A percentile compares a stretch with the other conserved stretches of the same genome.
Conservation (phyloP, 768 basidiomycete genomes). For the Mycena vulgaris region DNA sequence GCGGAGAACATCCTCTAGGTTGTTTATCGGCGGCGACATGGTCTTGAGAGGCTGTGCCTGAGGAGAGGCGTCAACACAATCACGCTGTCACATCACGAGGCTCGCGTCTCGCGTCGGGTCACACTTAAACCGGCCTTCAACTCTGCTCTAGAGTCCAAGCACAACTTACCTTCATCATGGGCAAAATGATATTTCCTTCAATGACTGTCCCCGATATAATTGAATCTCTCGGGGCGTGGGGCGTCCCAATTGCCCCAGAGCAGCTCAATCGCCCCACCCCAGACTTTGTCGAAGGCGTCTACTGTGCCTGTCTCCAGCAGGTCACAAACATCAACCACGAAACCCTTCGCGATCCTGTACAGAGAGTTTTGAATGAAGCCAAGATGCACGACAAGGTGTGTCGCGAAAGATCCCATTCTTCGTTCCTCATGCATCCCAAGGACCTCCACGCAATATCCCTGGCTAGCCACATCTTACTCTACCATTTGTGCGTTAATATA, state of each 20-base stretch:
- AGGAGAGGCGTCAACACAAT: too few relatives aligned
- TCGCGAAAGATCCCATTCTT: not conserved
- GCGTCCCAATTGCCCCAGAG: slow-evolving; percentile 74
- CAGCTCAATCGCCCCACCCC: slow-evolving; percentile 78
- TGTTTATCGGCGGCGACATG: slow-evolving; percentile 50
- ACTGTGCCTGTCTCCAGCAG: slow-evolving; percentile 79
- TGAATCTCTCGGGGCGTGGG: slow-evolving; percentile 77
- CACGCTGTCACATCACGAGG: not conserved
- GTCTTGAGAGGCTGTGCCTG: too few relatives aligned
- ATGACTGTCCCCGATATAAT: slow-evolving; percentile 78
- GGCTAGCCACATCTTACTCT: slow-evolving; percentile 74
- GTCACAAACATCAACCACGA: slow-evolving; percentile 76
- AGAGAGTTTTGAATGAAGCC: slow-evolving; percentile 66
- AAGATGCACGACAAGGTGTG: slow-evolving; percentile 71
- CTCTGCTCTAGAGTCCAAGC: too few relatives aligned
- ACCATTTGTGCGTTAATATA: slow-evolving; percentile 71
- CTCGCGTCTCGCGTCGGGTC: not conserved
- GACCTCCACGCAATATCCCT: slow-evolving; percentile 77
- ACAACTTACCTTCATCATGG: slow-evolving; percentile 56
- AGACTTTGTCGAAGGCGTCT: slow-evolving; percentile 81
- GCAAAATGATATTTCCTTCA: slow-evolving; percentile 72
- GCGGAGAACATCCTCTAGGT: slow-evolving; percentile 58
- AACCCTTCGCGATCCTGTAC: slow-evolving; percentile 70
- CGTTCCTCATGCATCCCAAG: slow-evolving; percentile 52
- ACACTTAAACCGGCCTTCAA: not conserved